Evolutionary conservation across 176 grass and related monocot species (phyloP).

Genomic region (Oryza rufipogon): DNA sequence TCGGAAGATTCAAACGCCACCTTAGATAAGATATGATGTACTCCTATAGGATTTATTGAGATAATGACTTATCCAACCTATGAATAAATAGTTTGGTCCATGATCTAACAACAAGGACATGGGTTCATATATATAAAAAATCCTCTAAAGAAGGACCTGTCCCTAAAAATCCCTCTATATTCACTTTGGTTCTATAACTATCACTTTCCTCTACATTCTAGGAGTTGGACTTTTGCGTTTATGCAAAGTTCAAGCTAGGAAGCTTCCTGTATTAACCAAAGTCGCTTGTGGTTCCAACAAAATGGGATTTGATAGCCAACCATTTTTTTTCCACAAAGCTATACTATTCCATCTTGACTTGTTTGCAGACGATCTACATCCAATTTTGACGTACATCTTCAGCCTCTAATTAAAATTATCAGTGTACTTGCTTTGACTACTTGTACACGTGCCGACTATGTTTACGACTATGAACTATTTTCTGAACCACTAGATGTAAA

Average conservation of each 20-base stretch:
- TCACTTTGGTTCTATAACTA: background rate
- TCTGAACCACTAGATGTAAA: background rate
- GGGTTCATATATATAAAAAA: background rate
- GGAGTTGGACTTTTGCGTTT: background rate
- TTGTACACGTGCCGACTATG: background rate
- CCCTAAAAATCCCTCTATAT: background rate
- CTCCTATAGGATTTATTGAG: background rate
- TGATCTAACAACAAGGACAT: background rate
- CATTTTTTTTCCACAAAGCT: background rate
- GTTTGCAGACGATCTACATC: background rate
- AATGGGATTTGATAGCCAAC: background rate
- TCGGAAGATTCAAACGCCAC: too few relatives aligned
- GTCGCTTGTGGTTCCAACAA: background rate
- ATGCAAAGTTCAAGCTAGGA: background rate
- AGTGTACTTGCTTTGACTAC: too few relatives aligned
- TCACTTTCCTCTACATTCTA: background rate
- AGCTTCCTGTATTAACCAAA: slow-evolving; percentile 2
- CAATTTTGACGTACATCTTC: background rate
- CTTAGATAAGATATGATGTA: background rate
- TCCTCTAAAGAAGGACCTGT: background rate
- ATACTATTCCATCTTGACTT: background rate
- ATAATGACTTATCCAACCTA: background rate
- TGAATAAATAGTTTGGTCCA: background rate
- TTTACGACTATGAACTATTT: background rate
- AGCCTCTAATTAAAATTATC: background rate